Base-by-base conservation (phyloP, 352 stramenopile genomes). In the Phytophthora constricta region DNA sequence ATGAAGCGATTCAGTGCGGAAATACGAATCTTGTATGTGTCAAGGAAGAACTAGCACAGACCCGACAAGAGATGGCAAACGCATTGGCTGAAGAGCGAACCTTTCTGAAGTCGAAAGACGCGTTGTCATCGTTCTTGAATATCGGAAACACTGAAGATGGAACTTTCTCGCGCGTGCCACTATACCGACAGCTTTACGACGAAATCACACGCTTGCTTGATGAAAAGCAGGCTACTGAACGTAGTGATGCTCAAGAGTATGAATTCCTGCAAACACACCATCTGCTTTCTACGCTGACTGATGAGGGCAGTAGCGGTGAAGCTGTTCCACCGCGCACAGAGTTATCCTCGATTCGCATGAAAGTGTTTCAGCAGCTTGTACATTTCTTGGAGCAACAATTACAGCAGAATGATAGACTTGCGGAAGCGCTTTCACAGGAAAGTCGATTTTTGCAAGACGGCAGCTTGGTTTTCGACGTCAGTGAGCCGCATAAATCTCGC, bases 401-500 rank as follows among this genome's bases (percentile, higher is more conserved):
- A 1, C 34, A 68, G 17, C 41, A 42, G 0, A 42, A 77, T 2
- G 33, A 58, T 9, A 63, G 70, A 1, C 28, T 69, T 0, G 31
- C 22, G 13, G 45, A 65, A 9, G 70, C 71, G 1, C 28, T 69
- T 0, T 31, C 23, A 16, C 48, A 62, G 4, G 76, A 84, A 51
- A 61, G 22, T 4, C 5, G 16, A 1, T 72, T 64, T 25, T 37
- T 84, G 2, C 27, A 62, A 3, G 31, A 55, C 3, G 51, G 70
- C 13, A 67, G 19, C 4, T 37, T 81, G 25, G 22, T 16, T 4
- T 68, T 72, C 4, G 23, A 55, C 8, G 9, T 49, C 9, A 45
- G 52, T 7, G 48, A 63, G 3, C 45, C 59, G 25, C 48, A 68
- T 17, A 43, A 52, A 20, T 83, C 81, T 1, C 75, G 83, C 1